A percentile compares a stretch with the other conserved stretches of the same genome.
phyloP scores from a whole-genome alignment of 2,329 filamentous ascomycete species.

The Cryphonectria radicalis region DNA sequence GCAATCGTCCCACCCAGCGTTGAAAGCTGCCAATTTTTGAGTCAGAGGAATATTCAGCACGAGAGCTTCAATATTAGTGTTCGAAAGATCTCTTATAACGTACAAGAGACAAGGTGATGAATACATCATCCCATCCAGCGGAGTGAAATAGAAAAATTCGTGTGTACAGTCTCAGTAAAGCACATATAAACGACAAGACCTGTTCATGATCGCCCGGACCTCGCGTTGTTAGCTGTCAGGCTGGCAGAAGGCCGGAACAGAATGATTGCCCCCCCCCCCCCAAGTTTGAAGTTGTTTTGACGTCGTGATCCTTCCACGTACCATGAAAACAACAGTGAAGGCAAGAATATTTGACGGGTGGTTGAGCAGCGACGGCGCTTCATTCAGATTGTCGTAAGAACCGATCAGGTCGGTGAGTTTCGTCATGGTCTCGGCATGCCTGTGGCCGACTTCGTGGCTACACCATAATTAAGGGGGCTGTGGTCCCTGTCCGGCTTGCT shows the following conservation, averaged over 20 bases:
- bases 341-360: constrained; percentile 21
- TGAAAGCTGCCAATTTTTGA: neutral
- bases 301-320: constrained; percentile 8
- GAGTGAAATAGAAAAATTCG: constrained; percentile 30
- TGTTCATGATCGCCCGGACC: neutral
- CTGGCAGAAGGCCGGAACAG: neutral
- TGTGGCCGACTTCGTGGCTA: neutral
- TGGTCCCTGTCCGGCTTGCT: neutral
- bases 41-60: constrained; percentile 4
- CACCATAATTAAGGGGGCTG: neutral
- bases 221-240: neutral
- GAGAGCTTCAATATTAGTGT: neutral
- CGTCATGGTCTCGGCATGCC: constrained; percentile 17
- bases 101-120: constrained; percentile 31
- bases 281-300: neutral
- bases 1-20: constrained; percentile 17
- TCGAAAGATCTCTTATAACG: neutral
- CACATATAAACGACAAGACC: constrained; percentile 31
- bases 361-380: constrained; percentile 21
- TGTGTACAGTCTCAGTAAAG: constrained; percentile 31
- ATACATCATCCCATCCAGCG: constrained; percentile 32
- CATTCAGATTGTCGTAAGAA: constrained; percentile 17
- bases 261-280: neutral
- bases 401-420: constrained; percentile 25
- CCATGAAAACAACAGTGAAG: constrained; percentile 22